Evolutionary conservation across 2,329 filamentous ascomycete species (phyloP).

Genomic region (Periconia digitata): DNA sequence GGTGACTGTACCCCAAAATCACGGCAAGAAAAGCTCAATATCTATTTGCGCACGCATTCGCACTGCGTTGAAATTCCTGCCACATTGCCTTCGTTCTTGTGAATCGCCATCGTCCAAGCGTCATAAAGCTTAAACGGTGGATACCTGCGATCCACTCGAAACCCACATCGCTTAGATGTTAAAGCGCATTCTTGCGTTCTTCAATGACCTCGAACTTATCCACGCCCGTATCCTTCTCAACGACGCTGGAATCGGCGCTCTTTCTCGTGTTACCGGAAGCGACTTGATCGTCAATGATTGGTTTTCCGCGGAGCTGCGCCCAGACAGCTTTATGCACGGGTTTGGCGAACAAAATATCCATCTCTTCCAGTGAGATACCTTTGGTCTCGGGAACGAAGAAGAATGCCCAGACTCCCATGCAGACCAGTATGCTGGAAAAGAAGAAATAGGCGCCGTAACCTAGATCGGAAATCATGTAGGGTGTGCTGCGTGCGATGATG

Average conservation of each 20-base stretch:
- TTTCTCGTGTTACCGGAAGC: conserved; percentile 18
- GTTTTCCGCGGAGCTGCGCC: conserved; percentile 28
- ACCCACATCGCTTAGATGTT: no score
- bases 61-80: no score
- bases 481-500: conserved; percentile 43
- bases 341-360: conserved; percentile 32
- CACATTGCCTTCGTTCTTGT: no score
- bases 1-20: no score
- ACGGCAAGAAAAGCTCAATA: no score
- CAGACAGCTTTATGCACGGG: conserved; percentile 34
- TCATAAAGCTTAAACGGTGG: no score
- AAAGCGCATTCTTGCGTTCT: neutral
- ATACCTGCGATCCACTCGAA: no score
- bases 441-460: conserved; percentile 45
- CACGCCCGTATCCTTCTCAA: conserved; percentile 21
- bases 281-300: conserved; percentile 13
- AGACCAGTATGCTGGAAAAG: conserved; percentile 34
- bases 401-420: conserved; percentile 36
- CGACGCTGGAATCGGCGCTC: conserved; percentile 9
- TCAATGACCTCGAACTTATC: conserved; percentile 16
- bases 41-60: neutral
- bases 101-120: no score
- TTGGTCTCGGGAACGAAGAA: conserved; percentile 39
- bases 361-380: conserved; percentile 33
- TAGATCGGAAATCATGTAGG: conserved; percentile 41